Evolutionary conservation across 2,329 filamentous ascomycete genomes (phyloP).

Genomic region (Fusarium bulbicola): DNA sequence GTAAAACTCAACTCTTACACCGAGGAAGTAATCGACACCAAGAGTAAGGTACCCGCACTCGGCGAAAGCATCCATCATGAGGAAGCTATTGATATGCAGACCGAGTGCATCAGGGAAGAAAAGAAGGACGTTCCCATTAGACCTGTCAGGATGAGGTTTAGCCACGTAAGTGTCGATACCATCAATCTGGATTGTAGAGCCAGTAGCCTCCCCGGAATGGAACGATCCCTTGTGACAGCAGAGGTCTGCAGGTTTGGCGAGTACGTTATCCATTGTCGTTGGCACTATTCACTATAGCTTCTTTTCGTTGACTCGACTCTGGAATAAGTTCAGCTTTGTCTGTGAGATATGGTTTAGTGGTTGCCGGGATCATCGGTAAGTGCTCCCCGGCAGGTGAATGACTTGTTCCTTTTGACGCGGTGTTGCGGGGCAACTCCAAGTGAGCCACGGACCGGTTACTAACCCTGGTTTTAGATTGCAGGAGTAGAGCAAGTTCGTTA

Average conservation of each 20-base stretch:
- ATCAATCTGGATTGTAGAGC: neutral
- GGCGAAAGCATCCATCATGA: neutral
- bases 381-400: neutral
- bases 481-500: neutral
- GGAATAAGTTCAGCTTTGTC: fast-evolving
- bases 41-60: neutral
- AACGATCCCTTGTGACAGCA: neutral
- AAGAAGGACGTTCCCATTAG: neutral
- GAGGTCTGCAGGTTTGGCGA: neutral
- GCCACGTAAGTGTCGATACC: neutral
- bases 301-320: fast-evolving
- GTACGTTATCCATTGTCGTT: neutral
- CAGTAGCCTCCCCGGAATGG: neutral
- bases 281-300: fast-evolving
- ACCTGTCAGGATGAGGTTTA: neutral
- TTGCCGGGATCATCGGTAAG: neutral
- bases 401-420: neutral
- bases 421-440: neutral
- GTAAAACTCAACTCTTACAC: neutral
- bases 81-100: neutral
- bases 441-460: neutral
- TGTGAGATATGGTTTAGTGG: neutral
- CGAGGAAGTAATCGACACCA: neutral
- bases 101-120: neutral
- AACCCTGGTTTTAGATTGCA: fast-evolving